Base-by-base conservation (phyloP, 805 yeast species). In the Wickerhamiella qilinensis region DNA sequence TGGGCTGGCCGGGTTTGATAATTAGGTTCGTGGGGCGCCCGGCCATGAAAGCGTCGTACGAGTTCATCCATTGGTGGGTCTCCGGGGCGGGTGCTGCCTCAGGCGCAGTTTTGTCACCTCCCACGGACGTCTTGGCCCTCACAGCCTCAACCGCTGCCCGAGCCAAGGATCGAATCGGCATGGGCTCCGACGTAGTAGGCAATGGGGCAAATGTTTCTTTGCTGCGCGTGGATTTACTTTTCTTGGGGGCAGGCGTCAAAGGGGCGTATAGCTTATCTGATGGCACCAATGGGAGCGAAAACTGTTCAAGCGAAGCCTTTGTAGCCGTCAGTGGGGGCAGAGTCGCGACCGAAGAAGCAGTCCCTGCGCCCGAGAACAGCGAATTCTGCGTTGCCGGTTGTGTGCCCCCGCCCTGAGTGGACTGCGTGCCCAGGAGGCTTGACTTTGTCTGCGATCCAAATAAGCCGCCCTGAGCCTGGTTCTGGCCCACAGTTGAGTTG, bases 301-400 rank as follows among this genome's bases (percentile, higher is more conserved):
- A 49, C 39, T 54, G 55, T 37, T 54, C 53, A n/a, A 54, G 42
- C 0, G 51, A 39, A 1, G 57, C 51, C 2, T 40, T 32, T 18
- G 50, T 38, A 20, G 32, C 30, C 14, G 27, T 25, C 33, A 33
- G 43, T 14, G 28, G 35, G 25, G 17, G 14, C 21, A 28, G 25
- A 12, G 29, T 30, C 5, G 18, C 34, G 22, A 28, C n/a, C 3
- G 24, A 6, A 3, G 30, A 11, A n/a, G 24, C 31, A 21, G 30
- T 30, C 25, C 35, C 20, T 3, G 20, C n/a, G 20, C 27, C 21
- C 28, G 21, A 12, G 16, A 22, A 3, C n/a, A 33, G 5, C 14
- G 19, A 3, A 4, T 32, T 19, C 22, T 12, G 5, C 14, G 31
- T n/a, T 4, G 21, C 24, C 16, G 15, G 31, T n/a, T n/a, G n/a